Base-by-base conservation (phyloP, 2,329 filamentous ascomycete species). In the Aspergillus jensenii region DNA sequence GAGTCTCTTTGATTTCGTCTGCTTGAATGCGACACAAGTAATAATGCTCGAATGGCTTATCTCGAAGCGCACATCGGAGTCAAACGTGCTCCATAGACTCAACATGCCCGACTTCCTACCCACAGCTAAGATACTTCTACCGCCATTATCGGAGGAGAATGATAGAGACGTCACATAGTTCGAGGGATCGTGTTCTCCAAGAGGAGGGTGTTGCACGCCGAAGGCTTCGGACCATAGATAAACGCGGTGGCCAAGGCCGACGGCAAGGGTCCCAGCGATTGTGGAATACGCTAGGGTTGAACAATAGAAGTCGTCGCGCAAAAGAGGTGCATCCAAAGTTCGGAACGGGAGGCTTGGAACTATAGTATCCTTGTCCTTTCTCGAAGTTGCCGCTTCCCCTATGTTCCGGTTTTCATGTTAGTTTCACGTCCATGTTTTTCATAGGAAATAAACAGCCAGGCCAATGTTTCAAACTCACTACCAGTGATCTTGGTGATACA, bases 241-340 rank as follows among this genome's bases (percentile, higher is more conserved):
- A 4, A 99, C 84, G 37, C 87, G 81, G 54, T 88, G 86, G 0
- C 88, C 88, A 14, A 98, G 81, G 0, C 91, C 93, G 17, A 98
- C 90, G 17, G 91, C 93, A 15, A 99, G 82, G 14, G 88, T 90
- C 53, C 89, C 84, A 51, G 86, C 84, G 7, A 85, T 89, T 41
- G 83, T 74, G 0, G 89, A 96, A 73, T 96, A 98, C 9, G 95
- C 91, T 54, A 99, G 81, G 2, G 93, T 82, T 0, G 93, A 95
- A 76, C 92, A 97, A 72, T 99, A 99, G 72, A 93, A 99, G 74
- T 99, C 93, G 67, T 98, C 92, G 56, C 91, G 87, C n/a, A 98
- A 80, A 52, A 87, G 85, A 3, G 93, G 92, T 8, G 93, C 93
- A 76, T 97, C 91, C 5, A 99, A 82, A 6, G 97, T 90, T 76